Conservation (phyloP, 129 eudicot species). For the Logfia minima region DNA sequence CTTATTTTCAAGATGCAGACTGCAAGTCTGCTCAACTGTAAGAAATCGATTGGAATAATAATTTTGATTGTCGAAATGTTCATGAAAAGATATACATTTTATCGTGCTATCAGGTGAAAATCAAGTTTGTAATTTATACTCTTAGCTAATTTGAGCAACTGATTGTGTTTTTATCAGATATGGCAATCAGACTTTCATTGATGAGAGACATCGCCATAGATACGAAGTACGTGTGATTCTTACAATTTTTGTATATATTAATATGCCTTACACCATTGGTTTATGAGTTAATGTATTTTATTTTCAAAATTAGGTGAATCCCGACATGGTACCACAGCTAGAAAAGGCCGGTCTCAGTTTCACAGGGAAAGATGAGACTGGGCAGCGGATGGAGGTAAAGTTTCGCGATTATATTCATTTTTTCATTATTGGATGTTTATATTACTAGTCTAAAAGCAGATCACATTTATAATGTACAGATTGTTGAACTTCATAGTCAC, state of each 20-base stretch:
- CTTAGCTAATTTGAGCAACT: conserved; percentile 15
- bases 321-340: conserved; percentile 75
- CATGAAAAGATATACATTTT: conserved; percentile 2
- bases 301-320: conserved; percentile 62
- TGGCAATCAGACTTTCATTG: conserved; percentile 63
- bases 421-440: neutral
- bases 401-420: neutral
- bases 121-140: neutral
- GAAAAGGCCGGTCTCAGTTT: conserved; percentile 84
- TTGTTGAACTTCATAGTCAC: conserved; percentile 77
- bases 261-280: neutral
- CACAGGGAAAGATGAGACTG: conserved; percentile 93
- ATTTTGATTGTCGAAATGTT: neutral
- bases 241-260: neutral
- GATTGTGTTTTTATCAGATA: conserved; percentile 53
- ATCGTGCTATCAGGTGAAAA: conserved; percentile 1
- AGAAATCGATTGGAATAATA: conserved; percentile 28
- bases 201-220: conserved; percentile 95
- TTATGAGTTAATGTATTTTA: neutral
- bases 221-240: conserved; percentile 59
- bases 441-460: neutral
- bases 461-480: conserved; percentile 39
- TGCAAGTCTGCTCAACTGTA: conserved; percentile 81
- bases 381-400: conserved; percentile 89
- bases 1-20: conserved; percentile 59